Conservation (phyloP, 164 flowering plant genomes). For the Platanus orientalis region DNA sequence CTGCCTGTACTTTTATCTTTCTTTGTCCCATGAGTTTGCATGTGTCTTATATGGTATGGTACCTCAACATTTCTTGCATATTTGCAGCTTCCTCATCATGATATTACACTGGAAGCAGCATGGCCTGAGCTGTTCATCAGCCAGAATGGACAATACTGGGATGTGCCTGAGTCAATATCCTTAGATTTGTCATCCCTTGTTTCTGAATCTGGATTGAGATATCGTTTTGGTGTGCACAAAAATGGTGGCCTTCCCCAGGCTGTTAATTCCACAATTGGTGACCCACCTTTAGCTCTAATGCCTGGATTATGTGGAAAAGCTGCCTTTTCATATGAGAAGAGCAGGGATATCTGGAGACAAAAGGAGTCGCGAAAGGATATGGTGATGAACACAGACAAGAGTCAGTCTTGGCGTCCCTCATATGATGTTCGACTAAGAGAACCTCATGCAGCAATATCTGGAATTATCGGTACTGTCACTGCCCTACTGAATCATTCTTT, state of each 20-base stretch:
- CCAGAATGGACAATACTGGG: slow-evolving; percentile 75
- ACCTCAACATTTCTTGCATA: slow-evolving; percentile 11
- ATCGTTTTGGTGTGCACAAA: slow-evolving; percentile 72
- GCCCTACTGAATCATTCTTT: background rate
- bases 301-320: slow-evolving; percentile 85
- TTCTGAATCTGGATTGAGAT: slow-evolving; percentile 62
- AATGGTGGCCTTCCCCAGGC: slow-evolving; percentile 54
- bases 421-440: slow-evolving; percentile 71
- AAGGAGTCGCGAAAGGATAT: slow-evolving; percentile 40
- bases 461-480: slow-evolving; percentile 59
- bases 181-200: slow-evolving; percentile 59
- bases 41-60: background rate
- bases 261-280: slow-evolving; percentile 26
- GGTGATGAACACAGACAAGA: slow-evolving; percentile 32
- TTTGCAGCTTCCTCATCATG: slow-evolving; percentile 74
- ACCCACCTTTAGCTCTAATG: slow-evolving; percentile 54
- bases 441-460: slow-evolving; percentile 76
- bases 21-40: background rate
- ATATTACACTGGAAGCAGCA: slow-evolving; percentile 78
- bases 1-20: background rate
- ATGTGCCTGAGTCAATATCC: slow-evolving; percentile 73
- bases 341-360: slow-evolving; percentile 72
- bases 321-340: slow-evolving; percentile 75
- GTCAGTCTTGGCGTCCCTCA: slow-evolving; percentile 28
- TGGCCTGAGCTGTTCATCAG: slow-evolving; percentile 87